Percentiles rank a stretch among this genome's conserved stretches.
These are phyloP conservation scores for Alternaria arbusti DNA, from an alignment of 2,329 filamentous ascomycete species.

Conservation along the genomic window DNA sequence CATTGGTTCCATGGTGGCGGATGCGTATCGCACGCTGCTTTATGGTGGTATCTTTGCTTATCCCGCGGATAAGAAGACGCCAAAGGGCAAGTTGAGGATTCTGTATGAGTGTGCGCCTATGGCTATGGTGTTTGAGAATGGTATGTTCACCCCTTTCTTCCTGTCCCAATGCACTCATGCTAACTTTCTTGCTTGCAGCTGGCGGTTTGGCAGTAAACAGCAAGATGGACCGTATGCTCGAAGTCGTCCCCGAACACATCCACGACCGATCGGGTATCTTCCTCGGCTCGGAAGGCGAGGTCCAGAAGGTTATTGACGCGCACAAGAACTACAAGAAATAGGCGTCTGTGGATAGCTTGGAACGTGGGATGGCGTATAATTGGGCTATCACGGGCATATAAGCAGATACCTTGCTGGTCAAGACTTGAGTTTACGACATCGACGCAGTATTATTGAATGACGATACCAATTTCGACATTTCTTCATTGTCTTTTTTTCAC, in stretches of 20 bases:
- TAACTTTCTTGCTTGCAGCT: constrained; percentile 58
- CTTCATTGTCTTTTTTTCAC: background rate
- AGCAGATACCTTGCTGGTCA: background rate
- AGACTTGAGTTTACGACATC: background rate
- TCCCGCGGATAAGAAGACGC: constrained; percentile 95
- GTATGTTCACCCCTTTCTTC: constrained; percentile 56
- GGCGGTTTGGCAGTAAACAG: constrained; percentile 92
- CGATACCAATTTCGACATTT: background rate
- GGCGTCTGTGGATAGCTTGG: background rate
- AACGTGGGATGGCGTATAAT: background rate
- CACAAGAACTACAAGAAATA: constrained; percentile 65
- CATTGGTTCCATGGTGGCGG: constrained; percentile 97
- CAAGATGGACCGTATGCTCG: constrained; percentile 88
- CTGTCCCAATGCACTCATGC: background rate
- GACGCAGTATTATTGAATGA: constrained; percentile 1
- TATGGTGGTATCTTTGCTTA: constrained; percentile 99
- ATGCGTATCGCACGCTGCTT: constrained; percentile 92
- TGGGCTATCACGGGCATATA: background rate
- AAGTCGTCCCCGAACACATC: constrained; percentile 87
- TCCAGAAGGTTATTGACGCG: constrained; percentile 90
- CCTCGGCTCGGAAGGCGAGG: constrained; percentile 91
- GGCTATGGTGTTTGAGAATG: constrained; percentile 99
- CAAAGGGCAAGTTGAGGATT: constrained; percentile 97
- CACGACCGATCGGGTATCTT: constrained; percentile 97
- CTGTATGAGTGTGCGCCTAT: constrained; percentile 98